These are phyloP conservation scores for Colletotrichum kahawae DNA, from an alignment of 2,329 filamentous ascomycete genomes.

Conservation along the genomic window DNA sequence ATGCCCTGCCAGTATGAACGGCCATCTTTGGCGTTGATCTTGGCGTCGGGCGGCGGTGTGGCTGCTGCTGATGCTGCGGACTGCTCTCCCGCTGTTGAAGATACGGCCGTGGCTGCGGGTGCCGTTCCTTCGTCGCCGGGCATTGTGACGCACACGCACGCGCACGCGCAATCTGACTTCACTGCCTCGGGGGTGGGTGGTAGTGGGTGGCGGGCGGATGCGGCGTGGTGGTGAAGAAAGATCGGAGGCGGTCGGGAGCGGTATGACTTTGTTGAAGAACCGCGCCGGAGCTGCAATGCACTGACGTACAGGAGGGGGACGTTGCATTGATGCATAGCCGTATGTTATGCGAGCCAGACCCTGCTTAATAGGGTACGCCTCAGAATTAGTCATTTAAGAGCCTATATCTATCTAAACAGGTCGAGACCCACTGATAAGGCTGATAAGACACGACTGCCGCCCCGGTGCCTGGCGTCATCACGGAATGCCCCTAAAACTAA, in stretches of 20 bases:
- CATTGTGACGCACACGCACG: slow-evolving; percentile 2
- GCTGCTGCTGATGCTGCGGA: background rate
- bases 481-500: background rate
- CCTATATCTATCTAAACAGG: background rate
- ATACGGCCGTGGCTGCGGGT: background rate
- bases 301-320: background rate
- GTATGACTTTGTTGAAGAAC: slow-evolving; percentile 19
- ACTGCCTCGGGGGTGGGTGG: background rate
- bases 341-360: background rate
- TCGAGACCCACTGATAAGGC: background rate
- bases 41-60: slow-evolving; percentile 33
- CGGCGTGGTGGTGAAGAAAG: slow-evolving; percentile 11
- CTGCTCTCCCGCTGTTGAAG: background rate
- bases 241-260: background rate
- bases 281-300: slow-evolving; percentile 1
- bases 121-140: background rate
- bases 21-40: slow-evolving; percentile 39
- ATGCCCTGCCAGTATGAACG: slow-evolving; percentile 53
- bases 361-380: background rate
- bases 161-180: background rate
- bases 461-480: background rate
- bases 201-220: background rate
- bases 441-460: background rate
- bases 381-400: background rate
- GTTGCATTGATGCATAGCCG: background rate